Conservation (phyloP, 345 rosid genomes). For the Eucalyptus fibrosa region DNA sequence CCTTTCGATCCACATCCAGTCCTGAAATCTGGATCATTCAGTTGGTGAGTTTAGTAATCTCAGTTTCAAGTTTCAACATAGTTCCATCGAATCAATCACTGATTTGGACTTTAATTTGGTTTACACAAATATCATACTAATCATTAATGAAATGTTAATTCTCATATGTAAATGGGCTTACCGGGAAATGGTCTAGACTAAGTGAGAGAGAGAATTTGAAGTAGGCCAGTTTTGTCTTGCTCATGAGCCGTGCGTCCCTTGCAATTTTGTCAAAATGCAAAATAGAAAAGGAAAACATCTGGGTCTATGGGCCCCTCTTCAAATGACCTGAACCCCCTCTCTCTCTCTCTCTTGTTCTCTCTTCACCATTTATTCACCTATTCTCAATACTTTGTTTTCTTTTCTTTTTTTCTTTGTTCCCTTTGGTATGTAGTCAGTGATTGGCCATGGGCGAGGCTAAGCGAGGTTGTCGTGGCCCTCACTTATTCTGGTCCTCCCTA, state of each 20-base stretch:
- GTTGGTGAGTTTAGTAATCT: not conserved
- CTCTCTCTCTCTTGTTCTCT: too few relatives aligned
- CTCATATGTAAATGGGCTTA: not conserved
- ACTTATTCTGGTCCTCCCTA: too few relatives aligned
- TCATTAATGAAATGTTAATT: not conserved
- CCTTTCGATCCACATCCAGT: not conserved
- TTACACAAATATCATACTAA: not conserved
- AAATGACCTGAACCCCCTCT: too few relatives aligned
- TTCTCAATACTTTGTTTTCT: too few relatives aligned
- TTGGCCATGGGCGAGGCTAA: too few relatives aligned
- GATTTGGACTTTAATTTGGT: not conserved
- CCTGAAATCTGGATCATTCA: accelerated
- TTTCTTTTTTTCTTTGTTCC: too few relatives aligned
- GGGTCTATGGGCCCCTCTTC: too few relatives aligned
- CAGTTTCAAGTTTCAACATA: too few relatives aligned
- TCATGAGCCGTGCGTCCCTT: not conserved
- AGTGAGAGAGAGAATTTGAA: not conserved
- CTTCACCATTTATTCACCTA: too few relatives aligned
- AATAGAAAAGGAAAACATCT: too few relatives aligned
- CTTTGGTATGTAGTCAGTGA: too few relatives aligned
- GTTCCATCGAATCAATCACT: not conserved
- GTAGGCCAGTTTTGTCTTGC: not conserved
- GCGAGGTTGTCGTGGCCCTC: too few relatives aligned
- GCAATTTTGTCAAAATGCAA: not conserved
- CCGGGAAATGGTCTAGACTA: not conserved